phyloP scores from a whole-genome alignment of 495 filamentous ascomycete species.

The Penicillium lagena region DNA sequence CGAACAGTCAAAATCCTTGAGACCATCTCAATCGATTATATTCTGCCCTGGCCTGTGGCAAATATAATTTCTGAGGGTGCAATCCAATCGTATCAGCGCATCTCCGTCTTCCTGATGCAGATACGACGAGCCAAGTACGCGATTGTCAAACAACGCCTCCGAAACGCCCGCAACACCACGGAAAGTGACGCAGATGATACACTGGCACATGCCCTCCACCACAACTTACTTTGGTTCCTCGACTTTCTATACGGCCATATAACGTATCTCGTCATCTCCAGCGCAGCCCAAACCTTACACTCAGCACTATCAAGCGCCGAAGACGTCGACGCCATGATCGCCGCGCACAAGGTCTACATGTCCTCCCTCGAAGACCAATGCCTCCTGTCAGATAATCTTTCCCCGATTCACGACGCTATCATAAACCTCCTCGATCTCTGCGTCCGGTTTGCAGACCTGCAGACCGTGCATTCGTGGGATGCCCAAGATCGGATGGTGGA shows the following conservation, averaged over 20 bases:
- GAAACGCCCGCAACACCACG: conserved; percentile 9
- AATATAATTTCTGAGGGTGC: conserved; percentile 65
- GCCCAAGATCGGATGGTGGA: conserved; percentile 5
- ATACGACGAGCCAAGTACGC: conserved; percentile 64
- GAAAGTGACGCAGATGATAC: conserved; percentile 26
- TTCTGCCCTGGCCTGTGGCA: conserved; percentile 78
- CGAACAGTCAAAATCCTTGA: conserved; percentile 47
- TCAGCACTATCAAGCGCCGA: conserved; percentile 48
- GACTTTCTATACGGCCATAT: conserved; percentile 70
- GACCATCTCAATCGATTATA: conserved; percentile 51
- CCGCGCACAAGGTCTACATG: conserved; percentile 58
- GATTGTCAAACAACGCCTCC: conserved; percentile 51
- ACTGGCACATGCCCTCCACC: conserved; percentile 56
- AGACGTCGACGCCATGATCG: conserved; percentile 79
- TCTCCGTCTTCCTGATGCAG: conserved; percentile 74
- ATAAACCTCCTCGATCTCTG: conserved; percentile 57
- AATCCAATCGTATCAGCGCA: conserved; percentile 56
- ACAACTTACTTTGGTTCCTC: conserved; percentile 74
- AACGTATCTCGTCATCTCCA: conserved; percentile 61
- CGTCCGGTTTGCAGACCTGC: conserved; percentile 43
- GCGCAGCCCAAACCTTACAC: conserved; percentile 46
- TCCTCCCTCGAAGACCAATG: conserved; percentile 55
- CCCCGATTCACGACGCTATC: conserved; percentile 59
- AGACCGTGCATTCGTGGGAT: conserved; percentile 16
- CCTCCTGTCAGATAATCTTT: conserved; percentile 56